Evolutionary conservation across 2,329 filamentous ascomycete genomes (phyloP).

Genomic region (Pseudogymnoascus sp.): DNA sequence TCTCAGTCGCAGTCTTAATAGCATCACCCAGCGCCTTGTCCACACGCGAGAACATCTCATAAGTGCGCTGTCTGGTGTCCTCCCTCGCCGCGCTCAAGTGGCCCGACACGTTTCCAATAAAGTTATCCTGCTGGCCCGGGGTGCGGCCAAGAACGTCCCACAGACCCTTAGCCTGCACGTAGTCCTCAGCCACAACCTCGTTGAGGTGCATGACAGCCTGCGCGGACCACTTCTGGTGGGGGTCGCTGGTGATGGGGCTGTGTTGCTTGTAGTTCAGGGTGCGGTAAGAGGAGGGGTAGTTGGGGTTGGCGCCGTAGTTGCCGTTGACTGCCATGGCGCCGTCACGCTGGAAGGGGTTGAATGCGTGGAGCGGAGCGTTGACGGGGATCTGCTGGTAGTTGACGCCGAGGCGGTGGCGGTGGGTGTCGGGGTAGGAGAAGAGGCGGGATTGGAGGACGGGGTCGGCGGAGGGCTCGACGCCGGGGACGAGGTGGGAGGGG

Average conservation of each 20-base stretch:
- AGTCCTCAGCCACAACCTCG: slow-evolving; percentile 30
- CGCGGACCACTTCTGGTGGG: slow-evolving; percentile 43
- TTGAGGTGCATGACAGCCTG: slow-evolving; percentile 38
- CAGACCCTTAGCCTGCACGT: slow-evolving; percentile 29
- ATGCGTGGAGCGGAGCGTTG: slow-evolving; percentile 38
- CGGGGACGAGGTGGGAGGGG: slow-evolving; percentile 58
- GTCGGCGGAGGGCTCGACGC: slow-evolving; percentile 62
- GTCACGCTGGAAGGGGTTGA: slow-evolving; percentile 66
- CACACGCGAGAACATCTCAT: slow-evolving; percentile 54
- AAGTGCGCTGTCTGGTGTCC: slow-evolving; percentile 49
- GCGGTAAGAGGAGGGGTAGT: slow-evolving; percentile 47
- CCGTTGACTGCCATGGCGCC: slow-evolving; percentile 62
- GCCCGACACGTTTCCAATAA: slow-evolving; percentile 50
- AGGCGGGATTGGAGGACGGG: slow-evolving; percentile 62
- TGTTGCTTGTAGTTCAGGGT: slow-evolving; percentile 37
- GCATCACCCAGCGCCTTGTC: slow-evolving; percentile 44
- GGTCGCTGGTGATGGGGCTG: slow-evolving; percentile 31
- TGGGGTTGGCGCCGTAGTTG: slow-evolving; percentile 53
- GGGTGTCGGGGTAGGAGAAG: slow-evolving; percentile 63
- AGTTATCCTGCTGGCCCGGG: slow-evolving; percentile 52
- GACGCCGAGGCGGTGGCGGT: slow-evolving; percentile 47
- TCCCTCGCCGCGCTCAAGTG: slow-evolving; percentile 47
- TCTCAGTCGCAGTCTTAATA: slow-evolving; percentile 46
- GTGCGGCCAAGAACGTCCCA: slow-evolving; percentile 35
- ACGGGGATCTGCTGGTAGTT: slow-evolving; percentile 54